Conservation (phyloP, 305 asterid genomes). For the Fraxinus greggii region DNA sequence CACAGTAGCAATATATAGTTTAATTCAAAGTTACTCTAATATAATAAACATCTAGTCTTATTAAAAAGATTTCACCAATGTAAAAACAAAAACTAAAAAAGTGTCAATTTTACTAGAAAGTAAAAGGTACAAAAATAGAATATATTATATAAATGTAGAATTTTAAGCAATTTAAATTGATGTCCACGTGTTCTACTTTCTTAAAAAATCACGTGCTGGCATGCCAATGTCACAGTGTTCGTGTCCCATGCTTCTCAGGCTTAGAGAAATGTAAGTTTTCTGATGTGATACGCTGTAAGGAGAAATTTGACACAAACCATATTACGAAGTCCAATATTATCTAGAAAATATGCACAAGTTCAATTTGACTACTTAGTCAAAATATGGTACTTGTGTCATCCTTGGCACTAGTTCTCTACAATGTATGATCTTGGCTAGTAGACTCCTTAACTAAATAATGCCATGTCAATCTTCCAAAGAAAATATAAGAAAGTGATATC, state of each 20-base stretch:
- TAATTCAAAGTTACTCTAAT: too few species aligned
- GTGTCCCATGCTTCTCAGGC: not conserved
- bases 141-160: not conserved
- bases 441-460: not conserved
- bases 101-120: not conserved
- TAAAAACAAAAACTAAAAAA: not conserved
- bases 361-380: not conserved
- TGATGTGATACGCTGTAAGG: not conserved
- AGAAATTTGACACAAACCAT: not conserved
- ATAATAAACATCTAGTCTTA: not conserved
- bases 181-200: not conserved
- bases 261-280: constrained; percentile 3
- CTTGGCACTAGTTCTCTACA: not conserved
- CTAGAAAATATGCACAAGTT: not conserved
- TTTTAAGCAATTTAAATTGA: too few species aligned
- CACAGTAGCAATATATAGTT: too few species aligned
- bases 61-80: not conserved
- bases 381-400: not conserved
- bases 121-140: not conserved
- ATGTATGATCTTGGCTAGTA: not conserved
- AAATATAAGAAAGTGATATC: not conserved
- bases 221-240: not conserved
- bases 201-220: not conserved
- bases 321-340: not conserved
- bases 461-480: not conserved